Percentiles rank a stretch among this genome's conserved stretches.
These are phyloP conservation scores for Aureobasidium melanogenum DNA, from an alignment of 2,329 filamentous ascomycete species.

Conservation along the genomic window DNA sequence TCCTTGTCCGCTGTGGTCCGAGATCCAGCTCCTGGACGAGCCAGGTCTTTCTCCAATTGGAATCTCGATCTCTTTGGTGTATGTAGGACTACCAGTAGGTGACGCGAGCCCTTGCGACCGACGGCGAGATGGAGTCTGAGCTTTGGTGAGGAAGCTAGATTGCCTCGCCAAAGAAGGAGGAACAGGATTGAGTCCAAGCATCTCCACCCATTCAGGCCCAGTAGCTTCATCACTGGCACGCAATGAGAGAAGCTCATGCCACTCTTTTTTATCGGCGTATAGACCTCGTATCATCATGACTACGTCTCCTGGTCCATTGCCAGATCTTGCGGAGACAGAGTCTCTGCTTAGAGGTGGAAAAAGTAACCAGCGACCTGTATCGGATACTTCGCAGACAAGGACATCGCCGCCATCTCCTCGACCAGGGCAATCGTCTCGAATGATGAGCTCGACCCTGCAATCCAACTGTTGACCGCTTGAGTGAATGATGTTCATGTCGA, in stretches of 20 bases:
- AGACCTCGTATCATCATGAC: conserved; percentile 78
- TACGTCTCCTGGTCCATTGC: conserved; percentile 62
- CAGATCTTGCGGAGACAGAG: conserved; percentile 69
- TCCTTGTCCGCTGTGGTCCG: neutral
- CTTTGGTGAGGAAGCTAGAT: conserved; percentile 39
- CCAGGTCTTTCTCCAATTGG: conserved; percentile 52
- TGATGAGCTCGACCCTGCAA: conserved; percentile 78
- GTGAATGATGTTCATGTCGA: conserved; percentile 75
- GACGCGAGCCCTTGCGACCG: neutral
- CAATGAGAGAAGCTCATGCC: conserved; percentile 78
- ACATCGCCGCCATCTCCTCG: conserved; percentile 66
- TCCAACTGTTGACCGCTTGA: conserved; percentile 84
- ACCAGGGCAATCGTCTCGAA: conserved; percentile 68
- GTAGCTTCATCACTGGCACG: conserved; percentile 67
- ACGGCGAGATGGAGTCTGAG: neutral
- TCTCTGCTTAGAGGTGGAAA: conserved; percentile 77
- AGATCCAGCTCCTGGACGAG: conserved; percentile 35
- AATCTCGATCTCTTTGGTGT: conserved; percentile 47
- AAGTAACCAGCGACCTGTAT: conserved; percentile 68
- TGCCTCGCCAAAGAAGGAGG: conserved; percentile 50
- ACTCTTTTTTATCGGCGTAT: conserved; percentile 53
- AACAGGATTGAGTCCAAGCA: conserved; percentile 61
- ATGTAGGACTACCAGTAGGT: neutral
- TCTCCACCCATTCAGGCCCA: conserved; percentile 76
- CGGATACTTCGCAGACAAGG: conserved; percentile 85